Base-by-base conservation (phyloP, 1,284 basidiomycete species). In the Tylopilus sp. region DNA sequence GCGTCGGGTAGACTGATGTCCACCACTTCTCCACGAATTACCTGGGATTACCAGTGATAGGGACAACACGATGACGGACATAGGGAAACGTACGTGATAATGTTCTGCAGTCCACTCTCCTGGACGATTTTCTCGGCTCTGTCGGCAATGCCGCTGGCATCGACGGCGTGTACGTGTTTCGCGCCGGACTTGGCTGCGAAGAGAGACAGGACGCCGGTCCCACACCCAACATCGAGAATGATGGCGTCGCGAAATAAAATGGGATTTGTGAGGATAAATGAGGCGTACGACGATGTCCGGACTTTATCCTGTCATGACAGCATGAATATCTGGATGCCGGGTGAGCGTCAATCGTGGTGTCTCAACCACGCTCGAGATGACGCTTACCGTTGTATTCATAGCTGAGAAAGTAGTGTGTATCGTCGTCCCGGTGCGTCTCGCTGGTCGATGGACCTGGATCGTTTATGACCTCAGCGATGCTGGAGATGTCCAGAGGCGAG, bases 121-220 rank as follows among this genome's bases (percentile, higher is more conserved):
- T n/a, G n/a, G n/a, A n/a, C n/a, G n/a, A n/a, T n/a, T n/a, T n/a
- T n/a, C n/a, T n/a, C n/a, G n/a, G n/a, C n/a, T n/a, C n/a, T n/a
- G n/a, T n/a, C n/a, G n/a, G n/a, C n/a, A n/a, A n/a, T n/a, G n/a
- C n/a, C n/a, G n/a, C n/a, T n/a, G n/a, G n/a, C n/a, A n/a, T n/a
- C n/a, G n/a, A n/a, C n/a, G n/a, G n/a, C n/a, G n/a, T n/a, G n/a
- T n/a, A 99, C 97, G 64, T 92, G 93, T 68, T 90, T 88, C 44
- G 97, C 97, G 40, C 97, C 97, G 28, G 97, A 97, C 74, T 92
- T 95, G 50, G 96, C 94, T 46, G 97, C 97, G 67, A 99, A 99
- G 95, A 99, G 98, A 66, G 92, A 96, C 42, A 99, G 79, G 61
- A 99, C 99, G 57, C 97, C 97, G 9, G 97, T 99, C 43, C 97